Evolutionary conservation across 78 protist species (phyloP).

Genomic region (Bodo saltans): DNA sequence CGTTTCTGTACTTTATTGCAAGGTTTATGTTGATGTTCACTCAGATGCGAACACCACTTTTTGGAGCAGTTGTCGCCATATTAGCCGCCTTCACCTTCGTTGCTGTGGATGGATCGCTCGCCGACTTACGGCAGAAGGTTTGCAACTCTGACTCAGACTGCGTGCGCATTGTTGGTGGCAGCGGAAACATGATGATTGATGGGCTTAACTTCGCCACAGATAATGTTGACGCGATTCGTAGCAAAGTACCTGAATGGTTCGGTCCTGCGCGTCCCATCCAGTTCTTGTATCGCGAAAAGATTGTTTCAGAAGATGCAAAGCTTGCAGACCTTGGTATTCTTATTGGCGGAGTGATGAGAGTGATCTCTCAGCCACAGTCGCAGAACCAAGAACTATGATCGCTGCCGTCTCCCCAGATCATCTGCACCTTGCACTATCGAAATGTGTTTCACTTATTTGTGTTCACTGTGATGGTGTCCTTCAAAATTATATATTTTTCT

Average conservation of each 20-base stretch:
- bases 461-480: no score
- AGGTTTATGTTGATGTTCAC: no score
- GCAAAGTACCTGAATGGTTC: neutral
- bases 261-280: neutral
- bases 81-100: no score
- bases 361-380: neutral
- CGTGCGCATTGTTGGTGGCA: neutral
- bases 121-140: neutral
- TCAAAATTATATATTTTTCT: neutral
- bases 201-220: neutral
- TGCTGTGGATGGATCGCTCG: no score
- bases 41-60: no score
- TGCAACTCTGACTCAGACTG: neutral
- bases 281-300: neutral
- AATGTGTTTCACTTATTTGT: no score
- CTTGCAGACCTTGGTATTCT: neutral
- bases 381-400: neutral
- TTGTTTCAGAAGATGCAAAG: neutral
- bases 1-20: no score
- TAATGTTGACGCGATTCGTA: neutral
- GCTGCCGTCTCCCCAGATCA: no score
- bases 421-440: no score
- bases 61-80: no score
- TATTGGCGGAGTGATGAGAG: neutral
- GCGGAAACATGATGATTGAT: neutral